Evolutionary conservation across 2,329 filamentous ascomycete genomes (phyloP).

Genomic region (Nectriaceae sp.): DNA sequence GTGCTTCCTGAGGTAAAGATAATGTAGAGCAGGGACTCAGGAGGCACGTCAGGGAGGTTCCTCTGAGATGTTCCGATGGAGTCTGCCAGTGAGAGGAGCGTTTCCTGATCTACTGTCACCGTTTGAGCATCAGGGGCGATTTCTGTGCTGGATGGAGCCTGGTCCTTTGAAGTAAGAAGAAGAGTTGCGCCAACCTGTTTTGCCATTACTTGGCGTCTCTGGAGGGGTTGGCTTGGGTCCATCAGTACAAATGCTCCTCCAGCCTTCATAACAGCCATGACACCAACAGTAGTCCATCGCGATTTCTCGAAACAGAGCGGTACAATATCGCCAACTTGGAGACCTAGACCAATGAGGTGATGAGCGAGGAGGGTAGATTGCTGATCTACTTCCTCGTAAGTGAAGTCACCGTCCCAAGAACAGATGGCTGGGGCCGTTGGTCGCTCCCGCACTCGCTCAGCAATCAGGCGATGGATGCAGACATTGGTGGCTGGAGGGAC

Average conservation of each 20-base stretch:
- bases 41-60: slow-evolving; percentile 41
- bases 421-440: slow-evolving; percentile 29
- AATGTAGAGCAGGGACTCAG: slow-evolving; percentile 50
- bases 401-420: slow-evolving; percentile 35
- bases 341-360: slow-evolving; percentile 21
- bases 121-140: slow-evolving; percentile 22
- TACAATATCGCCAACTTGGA: slow-evolving; percentile 28
- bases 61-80: slow-evolving; percentile 13
- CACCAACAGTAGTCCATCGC: slow-evolving; percentile 29
- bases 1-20: slow-evolving; percentile 69
- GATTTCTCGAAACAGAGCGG: slow-evolving; percentile 37
- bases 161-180: slow-evolving; percentile 21
- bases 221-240: slow-evolving; percentile 28
- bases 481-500: no score
- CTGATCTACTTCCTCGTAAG: slow-evolving; percentile 27
- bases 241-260: slow-evolving; percentile 36
- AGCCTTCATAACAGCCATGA: slow-evolving; percentile 35
- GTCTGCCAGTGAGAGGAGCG: slow-evolving; percentile 14
- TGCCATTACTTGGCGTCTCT: slow-evolving; percentile 25
- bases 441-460: slow-evolving; percentile 22
- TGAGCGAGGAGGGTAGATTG: slow-evolving; percentile 25
- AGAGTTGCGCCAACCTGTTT: slow-evolving; percentile 20
- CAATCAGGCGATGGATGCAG: no score
- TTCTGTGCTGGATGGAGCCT: slow-evolving; percentile 14
- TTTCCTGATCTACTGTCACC: slow-evolving; percentile 16